Conservation (phyloP, 1,284 basidiomycete species). For the Ceratobasidium papillatum region DNA sequence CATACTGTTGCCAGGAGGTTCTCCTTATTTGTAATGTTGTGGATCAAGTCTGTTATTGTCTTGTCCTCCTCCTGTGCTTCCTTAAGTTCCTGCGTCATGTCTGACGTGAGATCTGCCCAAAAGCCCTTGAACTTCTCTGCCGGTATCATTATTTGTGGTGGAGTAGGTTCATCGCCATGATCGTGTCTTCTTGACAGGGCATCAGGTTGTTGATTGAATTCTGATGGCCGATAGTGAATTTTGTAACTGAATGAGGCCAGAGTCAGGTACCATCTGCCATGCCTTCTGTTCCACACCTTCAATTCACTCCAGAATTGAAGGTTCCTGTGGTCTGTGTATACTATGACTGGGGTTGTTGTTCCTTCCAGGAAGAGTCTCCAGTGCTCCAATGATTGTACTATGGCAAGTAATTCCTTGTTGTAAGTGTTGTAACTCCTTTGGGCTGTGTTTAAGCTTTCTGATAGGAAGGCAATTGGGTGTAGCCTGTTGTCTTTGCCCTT, state of each 20-base stretch:
- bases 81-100: too few relatives aligned
- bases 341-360: not conserved
- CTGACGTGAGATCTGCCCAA: not conserved
- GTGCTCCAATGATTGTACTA: slow-evolving; percentile 12
- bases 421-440: slow-evolving; percentile 19
- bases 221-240: too few relatives aligned
- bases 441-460: not conserved
- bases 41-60: too few relatives aligned
- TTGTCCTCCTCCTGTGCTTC: too few relatives aligned
- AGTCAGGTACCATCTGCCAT: not conserved
- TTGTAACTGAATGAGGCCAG: too few relatives aligned
- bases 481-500: not conserved
- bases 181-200: not conserved
- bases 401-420: slow-evolving; percentile 37
- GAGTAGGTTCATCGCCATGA: too few relatives aligned
- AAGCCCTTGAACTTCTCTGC: not conserved
- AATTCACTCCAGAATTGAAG: not conserved
- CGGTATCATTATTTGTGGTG: not conserved
- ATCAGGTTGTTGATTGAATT: not conserved
- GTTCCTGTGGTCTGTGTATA: slow-evolving; percentile 15
- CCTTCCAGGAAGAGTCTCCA: slow-evolving; percentile 37
- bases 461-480: too few relatives aligned
- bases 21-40: too few relatives aligned
- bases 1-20: too few relatives aligned
- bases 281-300: not conserved